Evolutionary conservation across 331 rosid genomes (phyloP).

Genomic region (Rhamnella rubrinervis): DNA sequence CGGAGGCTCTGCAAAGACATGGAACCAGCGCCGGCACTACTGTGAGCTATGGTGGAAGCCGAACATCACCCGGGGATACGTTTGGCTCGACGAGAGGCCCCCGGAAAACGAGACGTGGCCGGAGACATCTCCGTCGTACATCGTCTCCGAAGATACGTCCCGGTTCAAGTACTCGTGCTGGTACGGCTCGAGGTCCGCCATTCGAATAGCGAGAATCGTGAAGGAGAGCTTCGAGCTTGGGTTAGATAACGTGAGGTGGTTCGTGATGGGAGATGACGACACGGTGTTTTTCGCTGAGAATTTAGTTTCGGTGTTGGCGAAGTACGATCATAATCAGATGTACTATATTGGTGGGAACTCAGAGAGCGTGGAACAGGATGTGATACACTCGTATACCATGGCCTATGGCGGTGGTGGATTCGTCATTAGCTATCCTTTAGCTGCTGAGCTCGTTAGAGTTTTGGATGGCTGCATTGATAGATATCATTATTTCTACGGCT

Average conservation of each 20-base stretch:
- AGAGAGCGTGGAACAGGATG: conserved; percentile 64
- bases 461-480: conserved; percentile 67
- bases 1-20: conserved; percentile 47
- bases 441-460: conserved; percentile 47
- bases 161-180: conserved; percentile 49
- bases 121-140: conserved; percentile 33
- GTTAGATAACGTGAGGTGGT: conserved; percentile 57
- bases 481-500: conserved; percentile 43
- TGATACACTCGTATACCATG: conserved; percentile 46
- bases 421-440: conserved; percentile 66
- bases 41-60: conserved; percentile 60
- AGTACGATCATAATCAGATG: conserved; percentile 70
- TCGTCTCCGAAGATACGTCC: conserved; percentile 47
- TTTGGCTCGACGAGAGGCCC: conserved; percentile 57
- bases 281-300: conserved; percentile 60
- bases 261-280: conserved; percentile 83
- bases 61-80: conserved; percentile 46
- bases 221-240: conserved; percentile 74
- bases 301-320: conserved; percentile 47
- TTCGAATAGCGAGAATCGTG: conserved; percentile 59
- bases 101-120: conserved; percentile 43
- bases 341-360: conserved; percentile 67
- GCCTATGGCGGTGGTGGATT: conserved; percentile 77
- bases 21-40: conserved; percentile 56
- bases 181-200: conserved; percentile 60